Evolutionary conservation across 2,329 filamentous ascomycete species (phyloP), one percentile per base, ranked within the genome.

Genomic region (Massarina eburnea): DNA sequence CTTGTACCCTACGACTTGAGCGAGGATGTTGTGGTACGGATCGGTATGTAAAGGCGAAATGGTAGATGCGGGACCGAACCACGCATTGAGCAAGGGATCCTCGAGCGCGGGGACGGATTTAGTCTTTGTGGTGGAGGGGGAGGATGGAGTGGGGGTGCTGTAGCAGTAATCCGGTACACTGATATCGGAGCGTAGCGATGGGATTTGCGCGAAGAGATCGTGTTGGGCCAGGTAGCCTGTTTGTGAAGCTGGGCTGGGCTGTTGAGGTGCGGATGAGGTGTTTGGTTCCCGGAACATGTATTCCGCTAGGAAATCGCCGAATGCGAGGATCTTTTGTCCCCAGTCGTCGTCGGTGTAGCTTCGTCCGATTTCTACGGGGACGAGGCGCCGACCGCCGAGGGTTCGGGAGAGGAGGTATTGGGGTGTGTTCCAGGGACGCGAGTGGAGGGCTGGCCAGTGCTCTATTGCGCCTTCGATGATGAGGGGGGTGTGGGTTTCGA

Each of bases 11-110:
- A 95, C 88, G 0, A 95, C 88, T 68, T 97, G 94, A 19, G 85
- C 85, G 4, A 97, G 80, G 38, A 97, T 82, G 63, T 97, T 97
- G 65, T 96, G 89, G 67, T 96, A 95, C 1, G 88, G 89, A 62
- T 97, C 94, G 1, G 90, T 95, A 68, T 99, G 94, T 1, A 97
- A 76, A 1, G 94, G 94, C 1, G 91, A 96, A 52, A 96, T 91
- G 0, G 94, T 97, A 39, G 84, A 85, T 0, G 84, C 76, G 0
- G 94, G 94, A 0, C 94, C 94, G 52, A 97, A 86, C 94, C 94
- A 99, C 7, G 89, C 91, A 69, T 97, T 95, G 15, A 95, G 77
- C 34, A 88, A 75, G 0, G 89, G 89, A 18, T 82, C 78, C 8
- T 71, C 64, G 17, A 76, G 66, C 15, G 60, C 55, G 0, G 57